Evolutionary conservation across 352 stramenopile species (phyloP).

Genomic region (Pythium insidiosum): DNA sequence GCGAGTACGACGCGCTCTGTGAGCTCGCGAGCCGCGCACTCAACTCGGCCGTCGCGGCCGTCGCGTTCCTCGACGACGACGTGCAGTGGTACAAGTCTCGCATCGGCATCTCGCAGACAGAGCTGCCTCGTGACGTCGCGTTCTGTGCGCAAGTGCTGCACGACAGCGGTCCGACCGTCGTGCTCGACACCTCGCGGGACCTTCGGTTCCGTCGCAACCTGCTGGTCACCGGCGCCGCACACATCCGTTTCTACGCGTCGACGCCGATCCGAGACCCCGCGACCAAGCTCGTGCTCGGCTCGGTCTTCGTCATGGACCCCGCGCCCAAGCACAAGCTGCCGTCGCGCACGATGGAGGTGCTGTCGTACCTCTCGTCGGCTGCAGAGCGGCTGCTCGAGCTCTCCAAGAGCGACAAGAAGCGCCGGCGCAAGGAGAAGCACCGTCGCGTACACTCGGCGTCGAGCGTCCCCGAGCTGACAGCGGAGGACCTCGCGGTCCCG

Average conservation of each 20-base stretch:
- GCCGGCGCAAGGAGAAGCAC: not conserved
- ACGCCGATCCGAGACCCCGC: conserved; percentile 56
- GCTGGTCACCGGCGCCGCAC: conserved; percentile 78
- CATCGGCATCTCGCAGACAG: conserved; percentile 53
- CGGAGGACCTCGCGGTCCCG: too few relatives aligned
- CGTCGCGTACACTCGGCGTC: conserved; percentile 18
- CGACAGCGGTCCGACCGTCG: conserved; percentile 40
- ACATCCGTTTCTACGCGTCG: conserved; percentile 92
- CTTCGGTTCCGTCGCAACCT: conserved; percentile 77
- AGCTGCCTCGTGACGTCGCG: conserved; percentile 49
- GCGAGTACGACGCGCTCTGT: conserved; percentile 72
- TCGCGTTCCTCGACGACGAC: conserved; percentile 52
- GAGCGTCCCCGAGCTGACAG: conserved; percentile 32
- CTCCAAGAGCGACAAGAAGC: not conserved
- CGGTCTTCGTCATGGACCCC: conserved; percentile 79
- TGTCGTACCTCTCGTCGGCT: conserved; percentile 50
- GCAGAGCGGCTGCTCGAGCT: conserved; percentile 36
- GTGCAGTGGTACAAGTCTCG: conserved; percentile 71
- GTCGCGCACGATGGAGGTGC: conserved; percentile 44
- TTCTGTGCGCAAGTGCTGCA: conserved; percentile 58
- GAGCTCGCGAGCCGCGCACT: conserved; percentile 54
- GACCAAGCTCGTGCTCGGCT: conserved; percentile 52
- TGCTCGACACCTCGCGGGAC: conserved; percentile 83
- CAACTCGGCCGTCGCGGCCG: conserved; percentile 47
- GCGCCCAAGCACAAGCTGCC: conserved; percentile 41